phyloP scores from a whole-genome alignment of 495 filamentous ascomycete genomes.

The Rhizodiscina lignyota region DNA sequence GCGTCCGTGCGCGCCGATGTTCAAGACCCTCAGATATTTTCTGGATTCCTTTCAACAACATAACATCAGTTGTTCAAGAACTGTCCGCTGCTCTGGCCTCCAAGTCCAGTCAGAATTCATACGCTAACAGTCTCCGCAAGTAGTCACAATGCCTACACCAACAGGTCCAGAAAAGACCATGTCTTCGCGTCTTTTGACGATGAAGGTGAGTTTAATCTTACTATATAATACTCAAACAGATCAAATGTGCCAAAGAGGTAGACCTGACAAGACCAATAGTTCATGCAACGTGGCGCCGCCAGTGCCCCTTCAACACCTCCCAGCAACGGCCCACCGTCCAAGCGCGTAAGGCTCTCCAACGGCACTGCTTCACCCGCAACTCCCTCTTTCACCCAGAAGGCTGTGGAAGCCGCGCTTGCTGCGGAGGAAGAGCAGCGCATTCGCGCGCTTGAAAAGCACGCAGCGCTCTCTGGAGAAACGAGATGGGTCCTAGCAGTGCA shows the following conservation, averaged over 20 bases:
- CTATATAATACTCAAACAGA: too few relatives aligned
- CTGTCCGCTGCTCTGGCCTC: too few relatives aligned
- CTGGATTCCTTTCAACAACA: too few relatives aligned
- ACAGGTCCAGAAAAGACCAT: conserved; percentile 3
- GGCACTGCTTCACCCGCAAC: conserved; percentile 15
- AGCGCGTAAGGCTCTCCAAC: conserved; percentile 28
- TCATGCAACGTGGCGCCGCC: conserved; percentile 87
- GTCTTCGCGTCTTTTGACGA: conserved; percentile 10
- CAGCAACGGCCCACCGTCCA: conserved; percentile 27
- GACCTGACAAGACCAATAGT: conserved; percentile 27
- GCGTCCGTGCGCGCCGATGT: too few relatives aligned
- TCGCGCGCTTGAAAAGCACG: conserved; percentile 51
- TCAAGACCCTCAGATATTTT: too few relatives aligned
- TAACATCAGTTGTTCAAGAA: too few relatives aligned
- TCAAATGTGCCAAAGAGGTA: too few relatives aligned
- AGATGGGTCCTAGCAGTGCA: conserved; percentile 63
- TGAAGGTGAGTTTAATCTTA: conserved; percentile 5
- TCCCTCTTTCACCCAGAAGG: conserved; percentile 18
- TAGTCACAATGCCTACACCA: too few relatives aligned
- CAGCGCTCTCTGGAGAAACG: conserved; percentile 63
- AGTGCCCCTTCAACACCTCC: conserved; percentile 10
- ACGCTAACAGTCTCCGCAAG: too few relatives aligned
- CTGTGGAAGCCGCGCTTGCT: conserved; percentile 50
- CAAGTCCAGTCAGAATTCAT: too few relatives aligned
- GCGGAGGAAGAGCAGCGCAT: conserved; percentile 60